Conservation (phyloP, 2,329 filamentous ascomycete genomes). For the Mollisia scopiformis region DNA sequence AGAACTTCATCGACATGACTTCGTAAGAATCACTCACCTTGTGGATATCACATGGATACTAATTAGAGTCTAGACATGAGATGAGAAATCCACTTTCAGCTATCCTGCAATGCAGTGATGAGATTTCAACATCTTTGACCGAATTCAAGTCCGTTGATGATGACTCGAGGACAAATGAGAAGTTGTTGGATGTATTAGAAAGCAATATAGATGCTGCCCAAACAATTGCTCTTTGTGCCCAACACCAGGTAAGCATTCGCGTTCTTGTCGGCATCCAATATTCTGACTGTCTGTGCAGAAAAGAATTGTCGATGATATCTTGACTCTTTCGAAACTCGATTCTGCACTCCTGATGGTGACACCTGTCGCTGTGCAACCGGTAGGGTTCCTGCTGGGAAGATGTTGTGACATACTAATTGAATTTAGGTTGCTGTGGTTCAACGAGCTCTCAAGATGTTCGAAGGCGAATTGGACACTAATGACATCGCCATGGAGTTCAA, state of each 20-base stretch:
- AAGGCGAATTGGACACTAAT: constrained; percentile 72
- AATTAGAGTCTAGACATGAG: constrained; percentile 53
- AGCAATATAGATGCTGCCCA: constrained; percentile 74
- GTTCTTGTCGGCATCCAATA: background rate
- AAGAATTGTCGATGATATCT: constrained; percentile 68
- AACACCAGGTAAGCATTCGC: constrained; percentile 52
- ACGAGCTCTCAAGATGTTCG: constrained; percentile 76
- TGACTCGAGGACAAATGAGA: constrained; percentile 30
- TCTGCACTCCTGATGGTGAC: constrained; percentile 72
- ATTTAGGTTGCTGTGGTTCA: constrained; percentile 57
- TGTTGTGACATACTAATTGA: background rate
- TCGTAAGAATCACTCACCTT: constrained; percentile 36
- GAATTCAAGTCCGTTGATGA: constrained; percentile 23
- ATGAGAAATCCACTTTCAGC: constrained; percentile 78
- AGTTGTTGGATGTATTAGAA: constrained; percentile 53
- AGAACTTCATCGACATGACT: constrained; percentile 76
- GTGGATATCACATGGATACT: background rate
- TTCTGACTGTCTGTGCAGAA: constrained; percentile 52
- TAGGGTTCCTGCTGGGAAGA: constrained; percentile 38
- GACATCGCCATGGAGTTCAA: constrained; percentile 72
- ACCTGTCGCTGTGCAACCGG: constrained; percentile 69
- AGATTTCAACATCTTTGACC: constrained; percentile 57
- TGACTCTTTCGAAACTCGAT: constrained; percentile 71
- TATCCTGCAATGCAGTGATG: constrained; percentile 76
- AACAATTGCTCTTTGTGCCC: constrained; percentile 76